Base-by-base conservation (phyloP, 2,329 filamentous ascomycete genomes). In the Penicillium sp. region DNA sequence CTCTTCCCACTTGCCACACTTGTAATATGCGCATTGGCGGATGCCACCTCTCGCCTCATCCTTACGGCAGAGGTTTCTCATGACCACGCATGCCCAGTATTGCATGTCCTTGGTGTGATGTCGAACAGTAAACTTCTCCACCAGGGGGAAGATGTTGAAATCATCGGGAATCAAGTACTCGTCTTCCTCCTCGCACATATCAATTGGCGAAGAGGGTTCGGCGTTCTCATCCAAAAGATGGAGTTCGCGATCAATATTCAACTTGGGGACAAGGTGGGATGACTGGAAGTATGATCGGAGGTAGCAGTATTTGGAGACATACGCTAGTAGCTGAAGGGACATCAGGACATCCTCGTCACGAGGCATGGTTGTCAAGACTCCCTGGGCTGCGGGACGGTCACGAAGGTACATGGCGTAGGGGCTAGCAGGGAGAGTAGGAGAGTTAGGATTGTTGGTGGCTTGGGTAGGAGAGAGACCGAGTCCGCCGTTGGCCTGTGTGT, bases 41-140 rank as follows among this genome's bases (percentile, higher is more conserved):
- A 99, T 97, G 58, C 94, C 94, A 42, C 94, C 94, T 48, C 91
- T 85, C 12, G 89, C 91, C 72, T 99, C 94, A 73, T 99, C 94
- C 78, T 99, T 99, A 63, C 94, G 90, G 81, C 94, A 99, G 49
- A 99, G 84, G 73, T 99, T 99, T 63, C 94, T 86, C 94, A 99
- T 99, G 45, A 99, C 94, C 17, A 99, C 94, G 61, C 93, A 94
- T 19, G 94, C 94, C 94, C 94, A 99, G 79, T 99, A 99, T 75
- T 97, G 93, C 94, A 99, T 99, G 73, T 97, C 93, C 59, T 91
- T 90, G 63, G 90, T 92, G 77, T 97, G 91, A 71, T 97, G 92
- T 63, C 94, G 87, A 31, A 97, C 91, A 5, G 94, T 99, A 73
- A 97, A 99, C 75, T 97, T 97, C 77, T 99, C 94, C 48, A 99